Conservation (phyloP, 805 yeast species). For the Pachysolen tannophilus region DNA sequence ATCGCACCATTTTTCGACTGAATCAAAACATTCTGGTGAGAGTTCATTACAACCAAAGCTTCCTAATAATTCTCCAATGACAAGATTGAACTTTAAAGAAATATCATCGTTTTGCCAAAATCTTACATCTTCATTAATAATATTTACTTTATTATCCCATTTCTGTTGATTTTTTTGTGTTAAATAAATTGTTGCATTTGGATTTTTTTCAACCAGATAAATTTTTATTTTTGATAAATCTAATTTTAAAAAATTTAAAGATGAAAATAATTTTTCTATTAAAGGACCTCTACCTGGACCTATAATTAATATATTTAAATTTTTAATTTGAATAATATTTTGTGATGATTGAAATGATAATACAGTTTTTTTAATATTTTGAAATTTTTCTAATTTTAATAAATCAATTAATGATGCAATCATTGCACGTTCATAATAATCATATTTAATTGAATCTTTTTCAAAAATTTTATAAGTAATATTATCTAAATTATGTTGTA, state of each 20-base stretch:
- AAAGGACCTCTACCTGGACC: conserved; percentile 92
- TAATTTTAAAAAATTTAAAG: conserved; percentile 26
- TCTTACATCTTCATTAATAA: conserved; percentile 56
- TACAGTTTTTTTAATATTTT: conserved; percentile 11
- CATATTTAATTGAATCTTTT: conserved; percentile 61
- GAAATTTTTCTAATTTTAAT: conserved; percentile 13
- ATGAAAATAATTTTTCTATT: conserved; percentile 43
- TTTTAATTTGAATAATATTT: conserved; percentile 1
- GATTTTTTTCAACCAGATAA: conserved; percentile 67
- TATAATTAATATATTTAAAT: conserved; percentile 44
- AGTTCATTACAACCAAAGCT: conserved; percentile 91
- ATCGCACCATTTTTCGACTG: conserved; percentile 32
- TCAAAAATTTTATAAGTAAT: conserved; percentile 65
- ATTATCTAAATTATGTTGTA: conserved; percentile 45
- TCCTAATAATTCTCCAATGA: conserved; percentile 79
- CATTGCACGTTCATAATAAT: conserved; percentile 59
- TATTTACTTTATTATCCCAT: conserved; percentile 47
- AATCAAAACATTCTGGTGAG: conserved; percentile 69
- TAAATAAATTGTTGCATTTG: conserved; percentile 46
- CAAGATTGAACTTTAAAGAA: conserved; percentile 37
- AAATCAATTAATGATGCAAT: conserved; percentile 39
- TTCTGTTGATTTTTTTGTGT: conserved; percentile 35
- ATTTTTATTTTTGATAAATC: conserved; percentile 22
- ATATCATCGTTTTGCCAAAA: conserved; percentile 18
- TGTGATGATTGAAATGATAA: not conserved